Conservation (phyloP, 306 rosid species). For the Castanea sativa region DNA sequence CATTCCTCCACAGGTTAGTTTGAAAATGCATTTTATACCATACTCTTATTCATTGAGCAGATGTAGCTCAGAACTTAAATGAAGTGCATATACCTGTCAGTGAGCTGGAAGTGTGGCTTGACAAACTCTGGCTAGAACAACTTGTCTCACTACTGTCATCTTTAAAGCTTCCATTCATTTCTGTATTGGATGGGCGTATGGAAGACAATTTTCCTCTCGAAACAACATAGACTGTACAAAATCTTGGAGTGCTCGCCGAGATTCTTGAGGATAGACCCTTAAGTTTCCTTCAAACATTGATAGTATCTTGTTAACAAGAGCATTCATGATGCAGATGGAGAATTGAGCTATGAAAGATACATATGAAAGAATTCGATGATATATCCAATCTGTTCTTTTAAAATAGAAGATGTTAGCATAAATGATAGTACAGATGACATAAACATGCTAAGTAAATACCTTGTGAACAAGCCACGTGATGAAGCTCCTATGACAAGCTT, state of each 20-base stretch:
- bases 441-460: conserved; percentile 45
- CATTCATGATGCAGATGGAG: conserved; percentile 17
- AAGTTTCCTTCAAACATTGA: conserved; percentile 49
- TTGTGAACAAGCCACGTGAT: conserved; percentile 62
- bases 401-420: not conserved
- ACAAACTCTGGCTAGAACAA: conserved; percentile 53
- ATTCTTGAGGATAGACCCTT: conserved; percentile 65
- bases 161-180: conserved; percentile 36
- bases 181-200: conserved; percentile 55
- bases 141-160: conserved; percentile 61
- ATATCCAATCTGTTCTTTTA: not conserved
- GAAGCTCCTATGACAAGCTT: conserved; percentile 85
- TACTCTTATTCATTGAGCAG: conserved; percentile 3
- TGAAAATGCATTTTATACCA: not conserved
- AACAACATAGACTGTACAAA: conserved; percentile 75
- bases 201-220: conserved; percentile 77
- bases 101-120: conserved; percentile 48
- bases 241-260: conserved; percentile 65
- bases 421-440: not conserved
- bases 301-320: conserved; percentile 15
- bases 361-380: not conserved
- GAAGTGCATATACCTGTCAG: conserved; percentile 54
- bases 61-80: conserved; percentile 18
- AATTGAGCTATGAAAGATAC: not conserved
- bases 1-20: not conserved